Percentiles rank a stretch among this genome's conserved stretches.
phyloP scores from a whole-genome alignment of 202 grass and related monocot species.

The Carex sylvatica region DNA sequence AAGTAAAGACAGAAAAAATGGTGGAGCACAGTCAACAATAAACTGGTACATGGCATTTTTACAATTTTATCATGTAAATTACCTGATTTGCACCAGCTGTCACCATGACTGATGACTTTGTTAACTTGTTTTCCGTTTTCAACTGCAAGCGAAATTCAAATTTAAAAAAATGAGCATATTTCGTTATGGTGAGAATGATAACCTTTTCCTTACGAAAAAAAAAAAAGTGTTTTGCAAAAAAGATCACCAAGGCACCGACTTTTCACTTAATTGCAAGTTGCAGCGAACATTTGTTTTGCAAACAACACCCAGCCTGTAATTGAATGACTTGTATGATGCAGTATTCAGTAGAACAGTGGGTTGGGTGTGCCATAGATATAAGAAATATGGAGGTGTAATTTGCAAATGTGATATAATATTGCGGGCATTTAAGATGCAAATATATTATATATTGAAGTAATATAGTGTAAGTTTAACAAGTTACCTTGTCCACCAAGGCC shows the following conservation, averaged over 20 bases:
- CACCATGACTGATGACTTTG: slow-evolving; percentile 88
- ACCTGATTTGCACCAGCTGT: slow-evolving; percentile 99
- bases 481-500: slow-evolving; percentile 86
- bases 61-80: slow-evolving; percentile 11
- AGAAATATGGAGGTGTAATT: neutral
- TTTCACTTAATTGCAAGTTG: slow-evolving; percentile 1
- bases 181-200: neutral
- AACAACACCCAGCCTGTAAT: neutral
- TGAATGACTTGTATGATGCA: slow-evolving; percentile 5
- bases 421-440: neutral
- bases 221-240: neutral
- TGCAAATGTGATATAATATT: neutral
- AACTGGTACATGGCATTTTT: neutral
- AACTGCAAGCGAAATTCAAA: slow-evolving; percentile 45
- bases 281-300: neutral
- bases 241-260: neutral
- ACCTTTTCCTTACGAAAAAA: neutral
- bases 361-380: neutral
- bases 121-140: slow-evolving; percentile 74
- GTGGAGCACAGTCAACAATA: neutral
- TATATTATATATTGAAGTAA: neutral
- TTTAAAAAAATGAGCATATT: neutral
- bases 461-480: slow-evolving; percentile 28
- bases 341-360: neutral
- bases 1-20: neutral